Evolutionary conservation across 1,284 basidiomycete species (phyloP), one percentile per base, ranked within the genome.

Genomic region (Xerocomus amazonicus): DNA sequence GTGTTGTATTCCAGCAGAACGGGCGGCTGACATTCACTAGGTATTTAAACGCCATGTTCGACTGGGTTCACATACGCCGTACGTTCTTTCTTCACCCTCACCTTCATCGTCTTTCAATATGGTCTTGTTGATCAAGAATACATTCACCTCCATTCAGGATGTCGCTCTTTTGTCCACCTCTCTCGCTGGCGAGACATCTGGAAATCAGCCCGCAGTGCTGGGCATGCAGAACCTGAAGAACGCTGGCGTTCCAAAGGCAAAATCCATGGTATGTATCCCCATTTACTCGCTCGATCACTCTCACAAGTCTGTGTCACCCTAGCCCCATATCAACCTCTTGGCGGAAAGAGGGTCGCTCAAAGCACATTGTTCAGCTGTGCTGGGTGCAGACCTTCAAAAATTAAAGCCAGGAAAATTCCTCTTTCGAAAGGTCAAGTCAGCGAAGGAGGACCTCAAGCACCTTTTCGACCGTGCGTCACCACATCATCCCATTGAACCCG

Each of bases 61-160:
- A 19, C 7, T 9, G 12, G 3, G 26, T 9, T 13, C 14, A 36
- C 12, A 17, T 17, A 35, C 34, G 34, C 34, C 17, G 36, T n/a
- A 12, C 36, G 36, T 26, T 14, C 19, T 23, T 12, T 38, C 37
- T 38, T 12, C 14, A 10, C 10, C n/a, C 17, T 36, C 34, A 35
- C n/a, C 12, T 14, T n/a, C 38, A 3, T 17, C 36, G 16, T 13
- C 42, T 9, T 41, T 16, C 29, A 9, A 9, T 16, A 55, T 54
- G 48, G 42, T 31, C 41, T 51, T 40, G 48, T 51, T 45, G 45
- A 54, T 42, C 52, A 49, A 53, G 52, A 49, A 50, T 51, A 43
- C 49, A 31, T 13, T 7, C 12, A 13, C 43, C 43, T 51, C 53
- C 19, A 33, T 55, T 12, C 47, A 55, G 53, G 47, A 43, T 40